A percentile compares a stretch with the other conserved stretches of the same genome.
phyloP scores from a whole-genome alignment of 164 flowering plant species.

The Aristolochia fimbriata region DNA sequence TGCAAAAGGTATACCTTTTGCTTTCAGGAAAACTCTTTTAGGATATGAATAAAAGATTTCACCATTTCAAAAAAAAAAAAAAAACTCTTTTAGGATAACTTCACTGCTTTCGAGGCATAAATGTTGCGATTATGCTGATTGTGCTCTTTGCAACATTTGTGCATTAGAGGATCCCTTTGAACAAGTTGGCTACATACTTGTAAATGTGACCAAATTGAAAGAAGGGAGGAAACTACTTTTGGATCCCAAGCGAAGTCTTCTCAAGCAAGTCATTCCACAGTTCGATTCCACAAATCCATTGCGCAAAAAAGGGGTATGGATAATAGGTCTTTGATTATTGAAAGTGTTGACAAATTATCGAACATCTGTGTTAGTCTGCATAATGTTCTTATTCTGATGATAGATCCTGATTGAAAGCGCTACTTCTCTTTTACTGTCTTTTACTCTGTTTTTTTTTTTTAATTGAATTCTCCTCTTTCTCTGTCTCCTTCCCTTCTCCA shows the following conservation, averaged over 20 bases:
- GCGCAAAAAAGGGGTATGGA: constrained; percentile 81
- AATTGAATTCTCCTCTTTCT: no score
- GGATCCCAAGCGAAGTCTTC: constrained; percentile 70
- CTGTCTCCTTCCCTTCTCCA: no score
- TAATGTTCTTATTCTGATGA: neutral
- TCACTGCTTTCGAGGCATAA: neutral
- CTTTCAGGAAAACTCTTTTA: neutral
- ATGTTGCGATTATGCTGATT: neutral
- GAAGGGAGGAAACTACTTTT: constrained; percentile 65
- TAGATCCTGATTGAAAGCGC: neutral
- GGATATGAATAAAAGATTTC: no score
- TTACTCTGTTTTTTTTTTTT: no score
- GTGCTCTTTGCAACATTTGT: constrained; percentile 7
- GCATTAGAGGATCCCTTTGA: constrained; percentile 78
- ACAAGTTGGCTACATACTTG: constrained; percentile 86
- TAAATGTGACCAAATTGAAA: constrained; percentile 67
- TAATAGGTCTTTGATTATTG: neutral
- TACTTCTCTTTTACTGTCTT: no score
- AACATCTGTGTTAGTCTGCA: no score
- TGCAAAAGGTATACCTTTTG: constrained; percentile 37
- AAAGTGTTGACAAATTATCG: neutral
- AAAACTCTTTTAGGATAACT: no score
- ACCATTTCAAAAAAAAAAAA: no score
- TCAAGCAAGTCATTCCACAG: constrained; percentile 81
- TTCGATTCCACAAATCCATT: constrained; percentile 66